Conservation (phyloP, 768 basidiomycete genomes). For the Boletus speciosus region DNA sequence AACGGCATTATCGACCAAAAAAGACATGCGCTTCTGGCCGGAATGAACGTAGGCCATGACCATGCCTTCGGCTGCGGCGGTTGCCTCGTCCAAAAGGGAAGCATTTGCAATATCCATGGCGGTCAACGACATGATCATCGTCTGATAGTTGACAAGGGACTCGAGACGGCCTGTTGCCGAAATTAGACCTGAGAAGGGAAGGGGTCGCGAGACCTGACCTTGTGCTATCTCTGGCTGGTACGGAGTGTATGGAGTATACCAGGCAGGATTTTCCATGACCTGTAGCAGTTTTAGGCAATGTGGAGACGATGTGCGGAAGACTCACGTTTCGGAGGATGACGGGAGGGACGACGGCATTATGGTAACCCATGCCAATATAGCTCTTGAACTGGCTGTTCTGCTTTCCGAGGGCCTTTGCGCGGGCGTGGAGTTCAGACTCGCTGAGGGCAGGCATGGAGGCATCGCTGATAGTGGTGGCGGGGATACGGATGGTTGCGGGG, state of each 20-base stretch:
- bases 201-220: conserved; percentile 47
- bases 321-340: conserved; percentile 89
- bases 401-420: conserved; percentile 73
- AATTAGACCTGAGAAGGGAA: conserved; percentile 10
- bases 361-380: conserved; percentile 99
- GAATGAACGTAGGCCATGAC: conserved; percentile 80
- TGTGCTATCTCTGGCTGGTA: conserved; percentile 99
- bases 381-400: conserved; percentile 83
- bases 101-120: conserved; percentile 96
- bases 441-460: conserved; percentile 71
- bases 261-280: conserved; percentile 94
- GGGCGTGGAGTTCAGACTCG: conserved; percentile 76
- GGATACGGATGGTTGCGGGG: conserved; percentile 74
- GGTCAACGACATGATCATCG: conserved; percentile 92
- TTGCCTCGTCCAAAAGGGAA: conserved; percentile 91
- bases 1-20: conserved; percentile 81
- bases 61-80: conserved; percentile 95
- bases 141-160: conserved; percentile 94
- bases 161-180: conserved; percentile 76
- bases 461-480: conserved; percentile 57
- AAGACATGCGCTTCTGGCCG: conserved; percentile 71
- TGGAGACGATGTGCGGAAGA: conserved; percentile 1
- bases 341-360: conserved; percentile 91
- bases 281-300: conserved; percentile 26
- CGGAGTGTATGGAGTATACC: conserved; percentile 97